Evolutionary conservation across 1,284 basidiomycete species (phyloP), one percentile per base, ranked within the genome.

Genomic region (Uromyces viciae-fabae): DNA sequence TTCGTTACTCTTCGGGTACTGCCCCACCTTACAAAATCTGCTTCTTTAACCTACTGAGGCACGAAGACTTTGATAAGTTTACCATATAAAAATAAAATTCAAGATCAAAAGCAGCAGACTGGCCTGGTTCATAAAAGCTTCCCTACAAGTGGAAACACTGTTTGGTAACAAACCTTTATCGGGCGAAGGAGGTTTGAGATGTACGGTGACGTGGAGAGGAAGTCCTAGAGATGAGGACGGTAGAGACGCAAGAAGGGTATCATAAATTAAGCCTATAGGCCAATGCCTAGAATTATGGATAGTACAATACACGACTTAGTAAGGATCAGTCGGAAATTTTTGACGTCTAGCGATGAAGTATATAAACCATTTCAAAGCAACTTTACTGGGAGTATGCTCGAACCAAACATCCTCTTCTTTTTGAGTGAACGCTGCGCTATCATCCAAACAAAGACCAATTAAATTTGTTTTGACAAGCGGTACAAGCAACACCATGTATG

Each of bases 381-480:
- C 89, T 69, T 90, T 91, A 82, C 90, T 91, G 82, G 91, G 91
- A 82, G 90, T 91, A 86, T 87, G 86, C 75, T 96, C 94, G 86
- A 98, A 95, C 95, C 95, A 97, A 92, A 95, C 94, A 69, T 94
- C 92, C 81, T 93, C 91, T 83, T 94, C 93, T 85, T 92, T 92
- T 82, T 94, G 86, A 15, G 88, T 83, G 79, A 90, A 90, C 3
- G 90, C 90, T 31, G 91, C 91, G 43, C 90, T 88, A 83, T 94
- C 93, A 84, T 95, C 93, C 84, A 97, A 91, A 5, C 94, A 93
- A 68, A 96, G 90, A 83, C 95, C 93, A 87, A 93, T 91, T 82
- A 97, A 89, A 86, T 94, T 94, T 82, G 91, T 89, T 81, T 91
- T 90, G 83, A 97, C 90, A 84, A 95, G 92, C 2, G 93, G 91